Conservation (phyloP, 2,329 filamentous ascomycete species). For the Aureobasidium sp. region DNA sequence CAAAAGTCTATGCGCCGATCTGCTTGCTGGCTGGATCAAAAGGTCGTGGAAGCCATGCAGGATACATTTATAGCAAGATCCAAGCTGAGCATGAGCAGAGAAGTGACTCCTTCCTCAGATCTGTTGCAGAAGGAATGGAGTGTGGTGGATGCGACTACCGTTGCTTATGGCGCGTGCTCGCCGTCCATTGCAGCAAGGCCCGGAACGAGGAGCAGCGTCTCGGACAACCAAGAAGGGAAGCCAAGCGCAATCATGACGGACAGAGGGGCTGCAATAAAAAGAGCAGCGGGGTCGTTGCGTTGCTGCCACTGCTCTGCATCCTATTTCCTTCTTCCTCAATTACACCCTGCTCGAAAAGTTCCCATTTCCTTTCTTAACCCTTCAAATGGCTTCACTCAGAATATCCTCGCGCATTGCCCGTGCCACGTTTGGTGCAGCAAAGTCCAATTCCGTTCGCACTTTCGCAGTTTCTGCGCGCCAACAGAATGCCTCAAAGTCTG, state of each 20-base stretch:
- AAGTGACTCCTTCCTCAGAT: too few relatives aligned
- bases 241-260: neutral
- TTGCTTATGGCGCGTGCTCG: neutral
- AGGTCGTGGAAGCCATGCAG: neutral
- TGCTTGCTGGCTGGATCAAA: neutral
- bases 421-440: neutral
- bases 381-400: slow-evolving; percentile 1
- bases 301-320: neutral
- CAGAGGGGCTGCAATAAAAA: slow-evolving; percentile 6
- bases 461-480: slow-evolving; percentile 1
- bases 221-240: slow-evolving; percentile 9
- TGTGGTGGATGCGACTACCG: neutral
- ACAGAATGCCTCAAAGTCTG: slow-evolving; percentile 1
- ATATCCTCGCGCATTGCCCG: neutral
- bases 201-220: slow-evolving; percentile 5
- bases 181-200: neutral
- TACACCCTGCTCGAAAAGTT: neutral
- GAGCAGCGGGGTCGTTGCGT: neutral
- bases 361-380: neutral
- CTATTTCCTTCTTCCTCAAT: neutral
- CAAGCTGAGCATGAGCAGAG: too few relatives aligned
- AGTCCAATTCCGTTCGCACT: neutral
- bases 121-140: neutral
- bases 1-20: neutral
- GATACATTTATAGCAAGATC: neutral